Conservation (phyloP, 208 protist genomes). For the Acanthamoeba castellanii region DNA sequence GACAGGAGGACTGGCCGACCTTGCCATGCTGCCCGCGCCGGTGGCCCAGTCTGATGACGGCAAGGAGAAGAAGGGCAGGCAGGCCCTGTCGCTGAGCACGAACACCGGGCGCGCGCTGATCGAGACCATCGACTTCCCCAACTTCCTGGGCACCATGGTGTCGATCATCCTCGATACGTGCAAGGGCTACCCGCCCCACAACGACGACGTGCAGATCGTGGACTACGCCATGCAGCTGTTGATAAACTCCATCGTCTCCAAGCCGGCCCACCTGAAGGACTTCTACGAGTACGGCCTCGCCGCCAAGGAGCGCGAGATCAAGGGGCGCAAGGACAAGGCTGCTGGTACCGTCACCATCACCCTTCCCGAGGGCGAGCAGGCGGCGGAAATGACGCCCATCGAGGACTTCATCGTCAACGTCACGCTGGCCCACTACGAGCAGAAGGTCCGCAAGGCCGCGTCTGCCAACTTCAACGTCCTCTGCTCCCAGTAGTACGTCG, state of each 20-base stretch:
- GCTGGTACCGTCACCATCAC: not conserved
- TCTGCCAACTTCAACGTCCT: conserved; percentile 26
- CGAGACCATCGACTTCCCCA: conserved; percentile 53
- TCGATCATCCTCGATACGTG: conserved; percentile 22
- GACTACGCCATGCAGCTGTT: conserved; percentile 71
- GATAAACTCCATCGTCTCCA: conserved; percentile 35
- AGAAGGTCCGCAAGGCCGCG: conserved; percentile 19
- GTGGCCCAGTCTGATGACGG: not conserved
- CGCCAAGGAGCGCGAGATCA: not conserved
- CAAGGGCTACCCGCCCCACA: not conserved
- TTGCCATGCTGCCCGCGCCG: not conserved
- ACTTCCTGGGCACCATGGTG: conserved; percentile 50
- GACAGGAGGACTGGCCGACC: not conserved
- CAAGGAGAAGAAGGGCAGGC: conserved; percentile 5
- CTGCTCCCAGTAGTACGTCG: conserved; percentile 20
- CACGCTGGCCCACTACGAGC: conserved; percentile 9
- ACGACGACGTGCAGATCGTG: conserved; percentile 70
- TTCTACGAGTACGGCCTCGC: conserved; percentile 22
- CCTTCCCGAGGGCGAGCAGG: not conserved
- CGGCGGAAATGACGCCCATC: conserved; percentile 9
- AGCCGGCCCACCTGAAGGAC: not conserved
- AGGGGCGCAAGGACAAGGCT: not conserved
- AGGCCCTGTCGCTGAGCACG: conserved; percentile 24
- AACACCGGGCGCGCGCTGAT: conserved; percentile 42
- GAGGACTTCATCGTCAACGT: conserved; percentile 56